Evolutionary conservation across 768 basidiomycete species (phyloP), one percentile per base, ranked within the genome.

Genomic region (Phaeolepiota aurea): DNA sequence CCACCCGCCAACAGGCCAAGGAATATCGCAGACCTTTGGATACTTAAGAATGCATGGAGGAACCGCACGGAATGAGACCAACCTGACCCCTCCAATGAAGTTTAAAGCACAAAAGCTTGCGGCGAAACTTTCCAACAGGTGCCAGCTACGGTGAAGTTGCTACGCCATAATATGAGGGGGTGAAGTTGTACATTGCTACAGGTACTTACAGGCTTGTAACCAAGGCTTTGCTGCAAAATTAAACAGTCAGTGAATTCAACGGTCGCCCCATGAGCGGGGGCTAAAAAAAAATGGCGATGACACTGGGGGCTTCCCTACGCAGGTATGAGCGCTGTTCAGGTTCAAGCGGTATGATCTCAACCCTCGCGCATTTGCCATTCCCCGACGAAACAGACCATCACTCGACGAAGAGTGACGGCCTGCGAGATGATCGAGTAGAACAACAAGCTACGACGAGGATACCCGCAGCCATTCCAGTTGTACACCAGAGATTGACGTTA

Each of bases 311-410:
- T 87, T 92, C 87, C 87, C 88, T 90, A 87, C 89, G 90, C 89
- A 89, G 87, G 86, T 88, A 73, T 90, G 74, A 88, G 78, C 85
- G 73, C 87, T 89, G 83, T 75, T 87, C 90, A 92, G 87, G 89
- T 91, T 91, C 86, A 63, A 77, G 81, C 90, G 88, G 89, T 92
- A 77, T 92, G 45, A 86, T 92, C 90, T 93, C 89, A 92, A 89
- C 64, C 87, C 77, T 65, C 61, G 64, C 62, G 61, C 62, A 57
- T 41, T 58, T 59, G 44, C 48, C 39, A 42, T 51, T 51, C 46
- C 47, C 51, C 28, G 21, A 21, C 21, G 32, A 38, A 31, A 10
- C 19, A 3, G 22, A 39, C 13, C 31, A 34, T 28, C 25, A 28
- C 7, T 28, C 7, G 25, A 28, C n/a, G n/a, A n/a, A n/a, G n/a